Evolutionary conservation across 768 basidiomycete species (phyloP).

Genomic region (Hortiboletus flavorubellus): DNA sequence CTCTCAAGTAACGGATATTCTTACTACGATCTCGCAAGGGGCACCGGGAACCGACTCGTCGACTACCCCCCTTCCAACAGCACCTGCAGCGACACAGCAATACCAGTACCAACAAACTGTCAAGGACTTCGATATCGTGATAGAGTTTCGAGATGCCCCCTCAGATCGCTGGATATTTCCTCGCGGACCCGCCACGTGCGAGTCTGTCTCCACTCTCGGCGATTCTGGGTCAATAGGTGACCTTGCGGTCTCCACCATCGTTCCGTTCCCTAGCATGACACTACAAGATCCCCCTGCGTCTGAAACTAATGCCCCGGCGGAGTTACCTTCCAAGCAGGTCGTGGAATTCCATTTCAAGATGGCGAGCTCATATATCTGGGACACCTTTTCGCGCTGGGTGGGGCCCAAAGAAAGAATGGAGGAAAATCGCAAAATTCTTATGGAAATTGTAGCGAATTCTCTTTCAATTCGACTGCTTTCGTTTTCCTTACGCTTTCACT

Average conservation of each 20-base stretch:
- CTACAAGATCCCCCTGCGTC: constrained; percentile 9
- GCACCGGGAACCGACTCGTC: constrained; percentile 4
- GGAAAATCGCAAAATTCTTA: constrained; percentile 44
- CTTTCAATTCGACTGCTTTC: background rate
- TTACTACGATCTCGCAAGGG: constrained; percentile 8
- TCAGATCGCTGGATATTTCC: constrained; percentile 69
- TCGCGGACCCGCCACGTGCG: constrained; percentile 51
- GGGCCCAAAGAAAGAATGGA: constrained; percentile 54
- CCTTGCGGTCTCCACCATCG: constrained; percentile 41
- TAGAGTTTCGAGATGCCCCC: constrained; percentile 65
- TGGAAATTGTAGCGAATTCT: constrained; percentile 39
- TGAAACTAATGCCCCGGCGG: constrained; percentile 10
- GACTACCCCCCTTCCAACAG: constrained; percentile 14
- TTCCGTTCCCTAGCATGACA: constrained; percentile 40
- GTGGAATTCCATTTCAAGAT: constrained; percentile 48
- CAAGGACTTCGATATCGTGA: constrained; percentile 67
- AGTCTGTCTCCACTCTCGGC: constrained; percentile 31
- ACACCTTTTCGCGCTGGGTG: constrained; percentile 58
- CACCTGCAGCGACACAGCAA: constrained; percentile 14
- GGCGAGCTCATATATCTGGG: constrained; percentile 50
- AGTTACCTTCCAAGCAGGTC: constrained; percentile 29
- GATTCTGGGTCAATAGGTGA: constrained; percentile 22
- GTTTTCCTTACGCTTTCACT: background rate
- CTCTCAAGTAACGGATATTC: constrained; percentile 4
- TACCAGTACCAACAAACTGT: constrained; percentile 31